Evolutionary conservation across 2,329 filamentous ascomycete genomes (phyloP), one percentile per base, ranked within the genome.

Genomic region (Raffaelea ambrosiae): DNA sequence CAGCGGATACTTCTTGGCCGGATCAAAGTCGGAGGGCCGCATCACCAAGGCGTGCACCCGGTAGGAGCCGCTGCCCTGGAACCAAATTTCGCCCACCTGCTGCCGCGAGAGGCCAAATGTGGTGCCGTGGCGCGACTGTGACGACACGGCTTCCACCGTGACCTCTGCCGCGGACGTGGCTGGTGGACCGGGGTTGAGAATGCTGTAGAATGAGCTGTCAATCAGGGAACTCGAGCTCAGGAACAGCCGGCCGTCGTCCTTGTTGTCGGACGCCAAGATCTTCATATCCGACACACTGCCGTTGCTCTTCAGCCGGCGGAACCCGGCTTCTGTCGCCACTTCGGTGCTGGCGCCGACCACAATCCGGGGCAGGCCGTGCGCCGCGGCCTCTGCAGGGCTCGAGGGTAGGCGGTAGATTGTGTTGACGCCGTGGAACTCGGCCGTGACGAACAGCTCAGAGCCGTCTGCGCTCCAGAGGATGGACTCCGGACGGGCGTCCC

Each of bases 71-170:
- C 78, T 78, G 26, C 85, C 85, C 19, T 73, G 66, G 58, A 79
- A 88, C 73, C 82, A 86, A 46, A 89, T 77, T 45, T 87, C 83
- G 18, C 73, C 74, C 46, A 84, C 70, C 61, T 88, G 84, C 2
- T 70, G 63, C 40, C 70, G 67, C 21, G 77, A 79, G 10, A 90
- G 70, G 3, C 85, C 83, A 52, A 88, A 82, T 9, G 76, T 72
- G 56, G 73, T 76, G 44, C 86, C 86, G 29, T 78, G 70, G 59
- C 79, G 80, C 2, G 82, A 79, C 59, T 71, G 77, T 0, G 85
- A 87, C 4, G 81, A 86, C 10, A 86, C 53, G 46, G 73, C 60
- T 22, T 60, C 61, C 38, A 63, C 48, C 3, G 21, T 13, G 31
- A 56, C n/a, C 63, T 11, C 56, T 13, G 60, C 29, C 8, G 22